phyloP scores from a whole-genome alignment of 257 asterid genomes.

The Scutellaria barbata region DNA sequence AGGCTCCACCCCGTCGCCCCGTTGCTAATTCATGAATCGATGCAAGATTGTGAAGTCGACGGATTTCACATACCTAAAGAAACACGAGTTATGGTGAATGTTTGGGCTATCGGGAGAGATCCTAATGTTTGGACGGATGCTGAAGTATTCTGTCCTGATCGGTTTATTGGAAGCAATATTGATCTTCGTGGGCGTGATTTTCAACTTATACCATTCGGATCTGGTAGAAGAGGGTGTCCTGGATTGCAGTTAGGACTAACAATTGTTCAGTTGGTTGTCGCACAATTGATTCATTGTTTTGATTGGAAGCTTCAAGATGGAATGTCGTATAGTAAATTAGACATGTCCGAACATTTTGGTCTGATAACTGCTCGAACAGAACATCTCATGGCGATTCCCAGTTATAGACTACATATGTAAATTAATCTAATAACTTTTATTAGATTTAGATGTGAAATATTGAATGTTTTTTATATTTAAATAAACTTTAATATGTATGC shows the following conservation, averaged over 20 bases:
- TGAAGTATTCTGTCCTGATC: constrained; percentile 38
- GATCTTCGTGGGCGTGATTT: constrained; percentile 39
- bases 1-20: constrained; percentile 44
- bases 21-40: constrained; percentile 35
- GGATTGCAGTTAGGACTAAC: constrained; percentile 42
- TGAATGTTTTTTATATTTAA: too few species aligned
- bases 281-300: constrained; percentile 49
- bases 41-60: constrained; percentile 40
- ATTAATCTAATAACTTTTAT: too few species aligned
- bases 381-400: constrained; percentile 35
- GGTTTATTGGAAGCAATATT: constrained; percentile 37
- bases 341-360: constrained; percentile 40
- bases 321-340: constrained; percentile 23
- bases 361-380: constrained; percentile 29
- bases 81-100: constrained; percentile 30
- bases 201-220: constrained; percentile 42
- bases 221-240: constrained; percentile 49
- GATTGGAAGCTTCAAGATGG: constrained; percentile 41
- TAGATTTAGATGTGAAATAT: too few species aligned
- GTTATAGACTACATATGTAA: too few species aligned
- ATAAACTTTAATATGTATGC: too few species aligned
- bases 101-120: constrained; percentile 45
- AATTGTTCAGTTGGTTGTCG: constrained; percentile 31
- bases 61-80: constrained; percentile 33
- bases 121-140: constrained; percentile 34